Conservation (phyloP, 2,329 filamentous ascomycete species). For the Bretziella fagacearum region DNA sequence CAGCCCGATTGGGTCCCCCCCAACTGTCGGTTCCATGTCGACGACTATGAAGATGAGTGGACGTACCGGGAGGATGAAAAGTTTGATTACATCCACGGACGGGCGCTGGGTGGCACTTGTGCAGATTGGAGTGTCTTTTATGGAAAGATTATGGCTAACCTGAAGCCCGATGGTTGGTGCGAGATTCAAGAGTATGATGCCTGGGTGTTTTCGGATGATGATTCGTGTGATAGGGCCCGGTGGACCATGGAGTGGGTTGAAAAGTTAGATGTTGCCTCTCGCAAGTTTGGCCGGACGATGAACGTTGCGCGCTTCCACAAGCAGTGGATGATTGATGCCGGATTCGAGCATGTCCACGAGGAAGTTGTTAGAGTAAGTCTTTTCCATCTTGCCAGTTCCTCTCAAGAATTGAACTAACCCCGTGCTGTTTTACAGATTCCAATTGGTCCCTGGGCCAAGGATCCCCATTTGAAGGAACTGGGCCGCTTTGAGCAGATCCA, state of each 20-base stretch:
- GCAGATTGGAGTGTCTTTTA: conserved; percentile 22
- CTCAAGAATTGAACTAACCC: neutral
- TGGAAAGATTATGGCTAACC: conserved; percentile 17
- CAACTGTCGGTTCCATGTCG: conserved; percentile 48
- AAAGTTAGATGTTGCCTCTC: conserved; percentile 23
- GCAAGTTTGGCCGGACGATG: conserved; percentile 24
- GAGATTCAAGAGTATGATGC: conserved; percentile 26
- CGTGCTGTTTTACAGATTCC: conserved; percentile 21
- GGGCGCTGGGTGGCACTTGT: conserved; percentile 18
- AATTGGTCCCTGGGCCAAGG: conserved; percentile 25
- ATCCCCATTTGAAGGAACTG: conserved; percentile 23
- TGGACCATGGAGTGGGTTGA: conserved; percentile 26
- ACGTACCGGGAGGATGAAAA: conserved; percentile 25
- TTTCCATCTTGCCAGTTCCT: neutral
- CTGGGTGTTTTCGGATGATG: conserved; percentile 25
- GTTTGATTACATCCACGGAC: conserved; percentile 21
- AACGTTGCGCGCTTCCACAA: conserved; percentile 24
- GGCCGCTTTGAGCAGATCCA: conserved; percentile 24
- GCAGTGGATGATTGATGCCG: conserved; percentile 25
- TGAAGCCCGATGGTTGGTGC: conserved; percentile 24
- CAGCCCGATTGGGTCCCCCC: conserved; percentile 40
- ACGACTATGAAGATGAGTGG: conserved; percentile 42
- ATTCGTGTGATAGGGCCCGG: conserved; percentile 23
- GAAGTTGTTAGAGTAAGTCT: conserved; percentile 19
- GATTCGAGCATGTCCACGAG: conserved; percentile 23